A percentile compares a stretch with the other conserved stretches of the same genome.
Evolutionary conservation across 163 green algal species (phyloP).

Genomic region (Coccomyxa subellipsoidea): DNA sequence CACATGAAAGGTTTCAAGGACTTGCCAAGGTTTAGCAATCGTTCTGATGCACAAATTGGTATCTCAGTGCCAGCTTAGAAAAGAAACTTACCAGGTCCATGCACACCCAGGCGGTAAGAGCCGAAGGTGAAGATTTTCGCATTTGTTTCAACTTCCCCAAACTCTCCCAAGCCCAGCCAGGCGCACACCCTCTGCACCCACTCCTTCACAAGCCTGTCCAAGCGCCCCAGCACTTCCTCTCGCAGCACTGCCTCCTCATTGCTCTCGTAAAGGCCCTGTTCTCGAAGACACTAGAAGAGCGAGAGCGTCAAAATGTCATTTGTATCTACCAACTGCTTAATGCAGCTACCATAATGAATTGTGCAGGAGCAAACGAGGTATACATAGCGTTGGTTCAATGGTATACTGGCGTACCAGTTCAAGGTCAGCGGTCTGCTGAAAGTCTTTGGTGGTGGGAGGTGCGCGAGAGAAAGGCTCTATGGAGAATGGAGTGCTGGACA

Average conservation of each 20-base stretch:
- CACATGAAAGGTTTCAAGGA: background rate
- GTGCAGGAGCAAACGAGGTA: too few relatives aligned
- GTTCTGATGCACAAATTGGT: too few relatives aligned
- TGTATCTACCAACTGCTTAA: background rate
- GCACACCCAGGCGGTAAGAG: conserved; percentile 93
- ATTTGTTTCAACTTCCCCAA: conserved; percentile 43
- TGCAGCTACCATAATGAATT: background rate
- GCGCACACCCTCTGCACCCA: conserved; percentile 70
- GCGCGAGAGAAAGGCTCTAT: background rate
- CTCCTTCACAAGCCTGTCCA: conserved; percentile 69
- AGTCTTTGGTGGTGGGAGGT: background rate
- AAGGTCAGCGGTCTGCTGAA: background rate
- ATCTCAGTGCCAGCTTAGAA: background rate
- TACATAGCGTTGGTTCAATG: too few relatives aligned
- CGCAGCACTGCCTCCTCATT: conserved; percentile 57
- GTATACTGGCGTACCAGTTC: background rate
- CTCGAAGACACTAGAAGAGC: conserved; percentile 14
- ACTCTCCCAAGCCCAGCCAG: conserved; percentile 27
- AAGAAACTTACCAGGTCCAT: conserved; percentile 62
- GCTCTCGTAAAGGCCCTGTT: conserved; percentile 69
- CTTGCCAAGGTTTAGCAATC: background rate
- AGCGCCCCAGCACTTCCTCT: conserved; percentile 76
- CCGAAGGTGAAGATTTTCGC: conserved; percentile 95
- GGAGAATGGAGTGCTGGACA: background rate
- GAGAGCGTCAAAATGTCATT: too few relatives aligned